Evolutionary conservation across 345 rosid genomes (phyloP).

Genomic region (Anacardium occidentale): DNA sequence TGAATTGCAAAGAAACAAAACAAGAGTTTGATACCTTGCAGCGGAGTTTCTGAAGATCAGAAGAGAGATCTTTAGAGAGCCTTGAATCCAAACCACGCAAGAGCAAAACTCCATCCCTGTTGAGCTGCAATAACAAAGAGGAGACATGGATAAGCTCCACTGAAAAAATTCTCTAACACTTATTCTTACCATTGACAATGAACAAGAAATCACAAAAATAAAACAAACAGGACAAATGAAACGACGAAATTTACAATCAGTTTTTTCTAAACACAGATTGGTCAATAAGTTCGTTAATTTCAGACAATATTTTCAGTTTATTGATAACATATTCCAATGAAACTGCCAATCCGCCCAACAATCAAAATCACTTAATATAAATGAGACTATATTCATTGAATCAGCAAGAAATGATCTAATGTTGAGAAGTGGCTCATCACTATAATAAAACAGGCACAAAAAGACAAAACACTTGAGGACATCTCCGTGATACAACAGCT

Average conservation of each 20-base stretch:
- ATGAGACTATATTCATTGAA: not conserved
- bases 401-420: not conserved
- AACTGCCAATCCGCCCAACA: not conserved
- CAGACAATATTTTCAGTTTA: not conserved
- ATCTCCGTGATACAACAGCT: not conserved
- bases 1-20: not conserved
- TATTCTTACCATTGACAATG: slow-evolving; percentile 6
- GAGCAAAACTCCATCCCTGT: slow-evolving; percentile 82
- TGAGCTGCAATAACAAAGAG: slow-evolving; percentile 54
- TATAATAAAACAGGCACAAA: not conserved
- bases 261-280: not conserved
- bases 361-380: not conserved
- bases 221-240: not conserved
- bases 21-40: slow-evolving; percentile 63
- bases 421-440: not conserved
- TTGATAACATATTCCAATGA: not conserved
- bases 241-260: not conserved
- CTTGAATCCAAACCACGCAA: slow-evolving; percentile 89
- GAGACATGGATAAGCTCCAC: slow-evolving; percentile 10
- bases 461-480: not conserved
- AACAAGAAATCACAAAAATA: not conserved
- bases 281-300: not conserved
- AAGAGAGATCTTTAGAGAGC: slow-evolving; percentile 86
- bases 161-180: not conserved
- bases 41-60: slow-evolving; percentile 91